phyloP scores from a whole-genome alignment of 139 green algal species.

The Edaphochlamys debaryana region DNA sequence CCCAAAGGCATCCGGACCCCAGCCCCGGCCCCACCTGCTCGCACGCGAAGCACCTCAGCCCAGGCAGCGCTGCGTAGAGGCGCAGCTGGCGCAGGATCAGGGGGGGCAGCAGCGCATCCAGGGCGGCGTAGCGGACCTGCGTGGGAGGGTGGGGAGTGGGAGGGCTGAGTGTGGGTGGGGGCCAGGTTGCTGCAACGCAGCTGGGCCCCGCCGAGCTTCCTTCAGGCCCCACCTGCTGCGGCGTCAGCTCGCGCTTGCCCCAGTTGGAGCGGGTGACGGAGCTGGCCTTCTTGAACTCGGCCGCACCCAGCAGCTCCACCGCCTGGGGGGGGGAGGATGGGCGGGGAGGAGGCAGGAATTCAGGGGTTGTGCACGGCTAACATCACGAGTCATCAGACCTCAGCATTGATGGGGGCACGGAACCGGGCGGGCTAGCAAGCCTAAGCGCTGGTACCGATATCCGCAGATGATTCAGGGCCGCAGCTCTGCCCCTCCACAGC shows the following conservation, averaged over 20 bases:
- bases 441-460: no score
- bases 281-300: not conserved
- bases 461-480: no score
- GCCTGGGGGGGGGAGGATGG: no score
- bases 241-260: not conserved
- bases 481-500: no score
- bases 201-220: not conserved
- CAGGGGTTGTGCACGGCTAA: no score
- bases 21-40: not conserved
- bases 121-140: slow-evolving; percentile 25
- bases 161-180: no score
- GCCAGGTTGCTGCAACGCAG: not conserved
- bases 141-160: not conserved
- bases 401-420: no score
- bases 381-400: no score
- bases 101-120: slow-evolving; percentile 25
- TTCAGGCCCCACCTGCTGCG: not conserved
- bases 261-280: slow-evolving; percentile 15
- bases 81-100: slow-evolving; percentile 23
- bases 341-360: no score
- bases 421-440: no score
- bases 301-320: slow-evolving; percentile 10
- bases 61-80: slow-evolving; percentile 5
- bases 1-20: no score
- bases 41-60: slow-evolving; percentile 11